Percentiles rank a stretch among this genome's conserved stretches.
phyloP scores from a whole-genome alignment of 352 stramenopile genomes.

The Pythium monospermum region DNA sequence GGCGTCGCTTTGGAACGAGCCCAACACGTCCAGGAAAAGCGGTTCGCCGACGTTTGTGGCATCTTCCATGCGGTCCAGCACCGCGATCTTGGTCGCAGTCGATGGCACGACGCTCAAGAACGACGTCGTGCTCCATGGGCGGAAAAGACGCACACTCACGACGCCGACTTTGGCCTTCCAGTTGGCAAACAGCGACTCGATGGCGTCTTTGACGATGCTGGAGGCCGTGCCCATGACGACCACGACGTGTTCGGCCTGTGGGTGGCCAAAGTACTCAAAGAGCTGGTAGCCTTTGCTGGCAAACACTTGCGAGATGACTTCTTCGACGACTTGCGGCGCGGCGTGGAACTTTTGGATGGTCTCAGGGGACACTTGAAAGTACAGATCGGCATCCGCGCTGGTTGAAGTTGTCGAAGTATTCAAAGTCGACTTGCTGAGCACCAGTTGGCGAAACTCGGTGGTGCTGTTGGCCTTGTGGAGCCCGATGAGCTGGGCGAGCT shows the following conservation, averaged over 20 bases:
- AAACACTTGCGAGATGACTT: slow-evolving; percentile 80
- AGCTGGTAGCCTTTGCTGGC: slow-evolving; percentile 81
- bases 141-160: slow-evolving; percentile 88
- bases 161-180: slow-evolving; percentile 83
- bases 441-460: slow-evolving; percentile 55
- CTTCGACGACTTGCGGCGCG: slow-evolving; percentile 56
- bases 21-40: slow-evolving; percentile 91
- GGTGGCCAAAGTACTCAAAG: slow-evolving; percentile 89
- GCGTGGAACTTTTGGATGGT: slow-evolving; percentile 80
- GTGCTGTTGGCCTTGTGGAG: slow-evolving; percentile 39
- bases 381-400: slow-evolving; percentile 79
- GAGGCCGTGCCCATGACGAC: slow-evolving; percentile 90
- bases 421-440: slow-evolving; percentile 47
- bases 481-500: slow-evolving; percentile 60
- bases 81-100: slow-evolving; percentile 75
- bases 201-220: slow-evolving; percentile 83
- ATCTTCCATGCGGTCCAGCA: slow-evolving; percentile 91
- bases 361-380: slow-evolving; percentile 89
- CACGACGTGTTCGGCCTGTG: slow-evolving; percentile 80
- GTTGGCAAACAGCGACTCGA: slow-evolving; percentile 82
- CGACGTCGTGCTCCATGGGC: slow-evolving; percentile 74
- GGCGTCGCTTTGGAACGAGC: slow-evolving; percentile 81
- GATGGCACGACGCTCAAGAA: slow-evolving; percentile 80
- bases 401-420: slow-evolving; percentile 31
- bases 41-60: slow-evolving; percentile 82